Evolutionary conservation across 2,329 filamentous ascomycete genomes (phyloP).

Genomic region (Fusarium buxicola): DNA sequence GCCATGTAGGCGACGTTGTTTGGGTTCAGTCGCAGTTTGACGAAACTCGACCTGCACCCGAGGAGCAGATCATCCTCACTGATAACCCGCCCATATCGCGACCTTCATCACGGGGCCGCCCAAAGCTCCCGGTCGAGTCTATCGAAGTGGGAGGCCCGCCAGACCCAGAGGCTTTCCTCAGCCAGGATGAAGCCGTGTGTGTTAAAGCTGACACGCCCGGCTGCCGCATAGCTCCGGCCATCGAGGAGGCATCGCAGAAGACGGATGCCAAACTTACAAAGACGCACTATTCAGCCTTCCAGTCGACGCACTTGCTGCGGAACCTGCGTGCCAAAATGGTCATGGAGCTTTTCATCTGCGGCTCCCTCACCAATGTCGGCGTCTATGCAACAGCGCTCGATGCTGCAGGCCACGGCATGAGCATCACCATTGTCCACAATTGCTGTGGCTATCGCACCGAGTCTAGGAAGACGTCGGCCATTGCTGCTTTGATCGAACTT

Average conservation of each 20-base stretch:
- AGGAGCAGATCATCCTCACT: constrained; percentile 61
- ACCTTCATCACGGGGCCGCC: constrained; percentile 23
- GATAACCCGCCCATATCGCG: constrained; percentile 46
- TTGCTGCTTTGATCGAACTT: constrained; percentile 77
- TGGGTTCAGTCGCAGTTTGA: constrained; percentile 86
- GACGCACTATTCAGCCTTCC: constrained; percentile 89
- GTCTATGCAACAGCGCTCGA: constrained; percentile 93
- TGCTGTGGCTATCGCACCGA: constrained; percentile 85
- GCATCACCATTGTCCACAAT: constrained; percentile 88
- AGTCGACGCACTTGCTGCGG: constrained; percentile 77
- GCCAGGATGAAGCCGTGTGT: constrained; percentile 55
- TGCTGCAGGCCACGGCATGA: constrained; percentile 86
- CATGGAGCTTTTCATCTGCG: constrained; percentile 90
- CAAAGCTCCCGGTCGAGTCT: constrained; percentile 23
- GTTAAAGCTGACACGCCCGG: constrained; percentile 60
- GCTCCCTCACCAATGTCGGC: constrained; percentile 86
- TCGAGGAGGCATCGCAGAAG: constrained; percentile 59
- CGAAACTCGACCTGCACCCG: constrained; percentile 67
- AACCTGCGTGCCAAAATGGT: constrained; percentile 87
- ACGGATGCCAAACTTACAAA: constrained; percentile 71
- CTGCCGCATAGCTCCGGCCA: constrained; percentile 56
- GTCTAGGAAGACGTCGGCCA: constrained; percentile 74
- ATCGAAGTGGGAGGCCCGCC: constrained; percentile 25
- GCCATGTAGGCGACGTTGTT: constrained; percentile 76
- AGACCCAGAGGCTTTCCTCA: constrained; percentile 61